Evolutionary conservation across 345 rosid species (phyloP).

Genomic region (Gossypium bickii): DNA sequence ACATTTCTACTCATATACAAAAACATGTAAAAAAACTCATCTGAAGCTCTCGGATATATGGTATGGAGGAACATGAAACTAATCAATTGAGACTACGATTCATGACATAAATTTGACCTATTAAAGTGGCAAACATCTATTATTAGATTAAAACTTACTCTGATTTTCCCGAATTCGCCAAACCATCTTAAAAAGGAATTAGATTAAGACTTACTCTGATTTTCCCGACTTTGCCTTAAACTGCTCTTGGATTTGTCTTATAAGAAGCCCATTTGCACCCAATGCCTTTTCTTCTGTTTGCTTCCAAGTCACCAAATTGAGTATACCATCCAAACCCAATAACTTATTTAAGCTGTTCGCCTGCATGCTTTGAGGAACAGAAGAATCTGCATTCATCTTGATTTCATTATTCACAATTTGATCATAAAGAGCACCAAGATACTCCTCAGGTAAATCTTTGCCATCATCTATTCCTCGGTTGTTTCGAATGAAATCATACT

Average conservation of each 20-base stretch:
- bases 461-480: slow-evolving; percentile 96
- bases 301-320: slow-evolving; percentile 81
- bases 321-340: slow-evolving; percentile 91
- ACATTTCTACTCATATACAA: background rate
- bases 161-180: slow-evolving; percentile 58
- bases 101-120: background rate
- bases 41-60: slow-evolving; percentile 7
- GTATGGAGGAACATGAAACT: background rate
- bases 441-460: slow-evolving; percentile 92
- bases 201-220: slow-evolving; percentile 65
- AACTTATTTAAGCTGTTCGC: slow-evolving; percentile 80
- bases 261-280: slow-evolving; percentile 94
- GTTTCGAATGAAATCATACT: slow-evolving; percentile 80
- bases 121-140: background rate
- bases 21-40: background rate
- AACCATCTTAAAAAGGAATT: background rate
- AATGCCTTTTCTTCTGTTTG: slow-evolving; percentile 85
- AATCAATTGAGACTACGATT: background rate
- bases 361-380: slow-evolving; percentile 79
- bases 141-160: slow-evolving; percentile 51
- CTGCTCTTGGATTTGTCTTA: slow-evolving; percentile 90
- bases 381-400: slow-evolving; percentile 78
- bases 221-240: slow-evolving; percentile 86
- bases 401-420: slow-evolving; percentile 88
- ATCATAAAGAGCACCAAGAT: slow-evolving; percentile 76